These are phyloP conservation scores for Globisporangium sylvaticum DNA, from an alignment of 352 stramenopile species.

Conservation along the genomic window DNA sequence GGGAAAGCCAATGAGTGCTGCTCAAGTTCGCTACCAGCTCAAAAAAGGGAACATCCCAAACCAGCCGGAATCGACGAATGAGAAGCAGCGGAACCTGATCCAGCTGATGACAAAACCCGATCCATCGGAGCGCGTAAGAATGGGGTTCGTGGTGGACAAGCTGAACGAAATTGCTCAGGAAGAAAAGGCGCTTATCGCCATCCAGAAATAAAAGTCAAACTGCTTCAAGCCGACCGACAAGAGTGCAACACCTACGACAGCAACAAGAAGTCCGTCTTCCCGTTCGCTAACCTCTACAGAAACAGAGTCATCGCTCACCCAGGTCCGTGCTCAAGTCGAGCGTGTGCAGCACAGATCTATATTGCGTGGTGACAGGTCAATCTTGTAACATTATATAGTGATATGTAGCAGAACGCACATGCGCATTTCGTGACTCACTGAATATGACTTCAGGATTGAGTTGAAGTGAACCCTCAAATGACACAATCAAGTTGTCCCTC, in stretches of 20 bases:
- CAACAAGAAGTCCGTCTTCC: background rate
- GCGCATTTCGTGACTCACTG: too few relatives aligned
- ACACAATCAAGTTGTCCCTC: background rate
- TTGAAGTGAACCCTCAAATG: too few relatives aligned
- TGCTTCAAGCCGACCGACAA: background rate
- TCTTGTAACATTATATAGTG: too few relatives aligned
- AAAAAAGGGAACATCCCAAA: background rate
- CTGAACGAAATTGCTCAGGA: background rate
- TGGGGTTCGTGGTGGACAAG: background rate
- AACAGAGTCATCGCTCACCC: background rate
- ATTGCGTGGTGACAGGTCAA: background rate
- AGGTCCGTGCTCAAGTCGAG: background rate
- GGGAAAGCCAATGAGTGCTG: background rate
- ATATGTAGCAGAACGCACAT: too few relatives aligned
- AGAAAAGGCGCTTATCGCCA: background rate
- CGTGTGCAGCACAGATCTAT: background rate
- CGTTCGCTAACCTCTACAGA: background rate
- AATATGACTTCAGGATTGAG: too few relatives aligned
- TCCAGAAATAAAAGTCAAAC: background rate
- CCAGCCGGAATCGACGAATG: background rate
- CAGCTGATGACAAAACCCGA: background rate
- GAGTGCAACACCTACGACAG: background rate
- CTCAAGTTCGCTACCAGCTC: background rate
- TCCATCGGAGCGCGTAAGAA: background rate
- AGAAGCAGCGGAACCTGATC: background rate